Conservation (phyloP, 352 stramenopile species). For the Peronospora farinosa region DNA sequence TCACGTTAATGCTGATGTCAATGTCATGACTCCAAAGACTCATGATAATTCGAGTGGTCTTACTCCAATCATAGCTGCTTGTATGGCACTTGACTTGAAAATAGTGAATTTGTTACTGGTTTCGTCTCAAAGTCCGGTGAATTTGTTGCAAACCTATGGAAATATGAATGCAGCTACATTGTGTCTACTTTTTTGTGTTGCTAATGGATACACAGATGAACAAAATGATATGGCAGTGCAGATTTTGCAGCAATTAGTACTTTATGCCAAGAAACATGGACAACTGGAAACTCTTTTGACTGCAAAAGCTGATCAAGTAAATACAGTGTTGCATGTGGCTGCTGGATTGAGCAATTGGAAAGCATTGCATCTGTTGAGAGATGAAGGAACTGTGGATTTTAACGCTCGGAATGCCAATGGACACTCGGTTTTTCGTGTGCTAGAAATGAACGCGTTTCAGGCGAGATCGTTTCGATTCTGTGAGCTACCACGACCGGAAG, state of each 20-base stretch:
- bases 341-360: constrained; percentile 43
- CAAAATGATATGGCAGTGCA: constrained; percentile 34
- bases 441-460: constrained; percentile 57
- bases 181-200: constrained; percentile 42
- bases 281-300: constrained; percentile 30
- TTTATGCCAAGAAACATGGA: constrained; percentile 28
- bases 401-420: constrained; percentile 26
- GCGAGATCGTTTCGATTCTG: constrained; percentile 39
- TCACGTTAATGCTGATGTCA: constrained; percentile 30
- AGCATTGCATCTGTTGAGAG: constrained; percentile 34
- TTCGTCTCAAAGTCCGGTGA: constrained; percentile 11
- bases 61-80: constrained; percentile 45
- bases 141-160: constrained; percentile 37
- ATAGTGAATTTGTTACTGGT: constrained; percentile 40
- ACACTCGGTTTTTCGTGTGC: constrained; percentile 32
- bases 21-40: too few relatives aligned
- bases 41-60: constrained; percentile 34
- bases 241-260: constrained; percentile 39
- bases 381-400: constrained; percentile 27
- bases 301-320: constrained; percentile 41
- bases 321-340: constrained; percentile 45
- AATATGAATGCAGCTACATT: constrained; percentile 37
- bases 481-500: constrained; percentile 23
- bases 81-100: constrained; percentile 40
- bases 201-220: constrained; percentile 43